phyloP scores from a whole-genome alignment of 1,284 basidiomycete species.

The Erythrobasidium hasegawianum region DNA sequence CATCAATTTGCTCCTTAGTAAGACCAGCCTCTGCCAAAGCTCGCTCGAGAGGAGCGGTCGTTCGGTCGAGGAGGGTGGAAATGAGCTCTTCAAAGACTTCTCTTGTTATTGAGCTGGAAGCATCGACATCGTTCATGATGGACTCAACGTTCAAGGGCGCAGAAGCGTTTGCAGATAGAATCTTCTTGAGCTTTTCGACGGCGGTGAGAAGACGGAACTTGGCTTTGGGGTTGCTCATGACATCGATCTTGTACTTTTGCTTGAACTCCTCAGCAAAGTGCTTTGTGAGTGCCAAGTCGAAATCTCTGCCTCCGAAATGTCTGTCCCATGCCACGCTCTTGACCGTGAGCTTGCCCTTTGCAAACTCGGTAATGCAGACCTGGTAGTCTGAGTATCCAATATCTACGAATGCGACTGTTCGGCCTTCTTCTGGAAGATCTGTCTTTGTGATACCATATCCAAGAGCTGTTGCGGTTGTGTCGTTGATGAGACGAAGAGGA shows the following conservation, averaged over 20 bases:
- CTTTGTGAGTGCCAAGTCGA: conserved; percentile 79
- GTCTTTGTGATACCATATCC: conserved; percentile 95
- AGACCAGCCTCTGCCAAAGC: conserved; percentile 61
- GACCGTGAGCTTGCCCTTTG: conserved; percentile 81
- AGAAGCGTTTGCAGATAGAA: conserved; percentile 76
- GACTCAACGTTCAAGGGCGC: conserved; percentile 84
- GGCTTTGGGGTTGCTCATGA: conserved; percentile 81
- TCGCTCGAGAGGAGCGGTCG: conserved; percentile 57
- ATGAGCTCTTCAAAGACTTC: conserved; percentile 62
- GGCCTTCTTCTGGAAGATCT: conserved; percentile 71
- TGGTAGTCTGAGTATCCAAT: conserved; percentile 86
- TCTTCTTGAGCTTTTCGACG: conserved; percentile 70
- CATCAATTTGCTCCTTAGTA: conserved; percentile 60
- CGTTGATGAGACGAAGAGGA: conserved; percentile 86
- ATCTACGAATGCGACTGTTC: conserved; percentile 85
- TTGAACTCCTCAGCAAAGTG: conserved; percentile 89
- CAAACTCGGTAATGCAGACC: conserved; percentile 79
- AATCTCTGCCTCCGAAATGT: conserved; percentile 86
- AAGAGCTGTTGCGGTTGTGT: conserved; percentile 85
- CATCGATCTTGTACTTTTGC: conserved; percentile 90
- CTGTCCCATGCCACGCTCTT: conserved; percentile 82
- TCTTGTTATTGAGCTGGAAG: conserved; percentile 59
- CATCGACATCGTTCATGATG: conserved; percentile 84
- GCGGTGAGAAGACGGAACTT: conserved; percentile 78
- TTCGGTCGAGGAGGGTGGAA: conserved; percentile 57